Percentiles rank a stretch among this genome's conserved stretches.
Evolutionary conservation across 805 yeast genomes (phyloP).

Genomic region (Ascoidea tarda): DNA sequence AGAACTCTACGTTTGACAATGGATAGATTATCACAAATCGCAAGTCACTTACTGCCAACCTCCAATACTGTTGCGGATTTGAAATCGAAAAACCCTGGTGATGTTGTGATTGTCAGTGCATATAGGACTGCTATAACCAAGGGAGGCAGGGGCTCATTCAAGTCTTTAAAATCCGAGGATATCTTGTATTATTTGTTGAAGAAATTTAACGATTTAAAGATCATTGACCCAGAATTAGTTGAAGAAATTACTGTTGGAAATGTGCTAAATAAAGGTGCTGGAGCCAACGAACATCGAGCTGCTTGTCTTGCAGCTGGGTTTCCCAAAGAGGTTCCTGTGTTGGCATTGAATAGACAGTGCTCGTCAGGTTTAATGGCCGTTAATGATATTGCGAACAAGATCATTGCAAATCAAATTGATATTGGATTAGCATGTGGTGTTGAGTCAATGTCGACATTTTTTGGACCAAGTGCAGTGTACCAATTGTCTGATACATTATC

Average conservation of each 20-base stretch:
- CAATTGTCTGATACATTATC: constrained; percentile 36
- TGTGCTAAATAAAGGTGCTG: constrained; percentile 85
- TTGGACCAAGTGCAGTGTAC: constrained; percentile 69
- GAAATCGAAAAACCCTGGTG: constrained; percentile 51
- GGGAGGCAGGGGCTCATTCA: constrained; percentile 79
- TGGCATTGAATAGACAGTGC: constrained; percentile 87
- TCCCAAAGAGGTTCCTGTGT: constrained; percentile 65
- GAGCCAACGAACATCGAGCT: constrained; percentile 89
- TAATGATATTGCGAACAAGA: constrained; percentile 81
- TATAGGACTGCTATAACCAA: constrained; percentile 82
- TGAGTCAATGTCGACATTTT: constrained; percentile 85
- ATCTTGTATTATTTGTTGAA: constrained; percentile 50
- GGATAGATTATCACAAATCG: constrained; percentile 15
- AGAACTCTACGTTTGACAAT: not conserved
- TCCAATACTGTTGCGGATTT: constrained; percentile 1
- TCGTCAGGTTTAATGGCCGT: constrained; percentile 89
- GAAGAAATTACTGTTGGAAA: constrained; percentile 88
- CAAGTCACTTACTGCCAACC: constrained; percentile 12
- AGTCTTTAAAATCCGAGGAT: constrained; percentile 73
- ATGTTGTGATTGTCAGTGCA: constrained; percentile 83
- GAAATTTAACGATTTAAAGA: constrained; percentile 40
- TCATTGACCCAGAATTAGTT: constrained; percentile 40
- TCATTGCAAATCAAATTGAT: constrained; percentile 75
- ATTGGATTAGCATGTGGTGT: constrained; percentile 89
- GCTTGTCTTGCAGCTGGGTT: constrained; percentile 86